phyloP scores from a whole-genome alignment of 179 eudicot genomes.

The Pouteria campechiana region DNA sequence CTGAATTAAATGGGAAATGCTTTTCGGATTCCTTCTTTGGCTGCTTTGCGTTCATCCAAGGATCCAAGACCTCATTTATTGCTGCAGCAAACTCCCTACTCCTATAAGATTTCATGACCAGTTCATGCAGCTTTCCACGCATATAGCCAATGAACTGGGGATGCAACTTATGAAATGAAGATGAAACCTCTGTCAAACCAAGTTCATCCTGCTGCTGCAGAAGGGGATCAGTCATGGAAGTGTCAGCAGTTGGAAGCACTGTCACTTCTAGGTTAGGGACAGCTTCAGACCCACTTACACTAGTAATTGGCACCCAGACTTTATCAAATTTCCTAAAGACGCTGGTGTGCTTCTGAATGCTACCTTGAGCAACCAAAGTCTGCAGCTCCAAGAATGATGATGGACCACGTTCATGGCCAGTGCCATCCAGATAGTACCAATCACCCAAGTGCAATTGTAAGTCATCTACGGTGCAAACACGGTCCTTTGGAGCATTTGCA shows the following conservation, averaged over 20 bases:
- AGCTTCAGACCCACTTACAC: slow-evolving; percentile 22
- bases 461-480: slow-evolving; percentile 53
- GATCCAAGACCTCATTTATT: slow-evolving; percentile 87
- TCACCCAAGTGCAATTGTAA: slow-evolving; percentile 77
- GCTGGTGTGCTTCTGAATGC: slow-evolving; percentile 53
- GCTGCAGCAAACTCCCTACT: slow-evolving; percentile 97
- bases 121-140: slow-evolving; percentile 89
- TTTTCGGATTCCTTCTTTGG: slow-evolving; percentile 87
- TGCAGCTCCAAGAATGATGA: slow-evolving; percentile 48
- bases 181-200: slow-evolving; percentile 13
- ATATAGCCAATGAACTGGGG: slow-evolving; percentile 94
- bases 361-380: slow-evolving; percentile 51
- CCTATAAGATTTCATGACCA: slow-evolving; percentile 87
- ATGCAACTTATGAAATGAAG: slow-evolving; percentile 54
- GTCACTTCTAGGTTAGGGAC: slow-evolving; percentile 16
- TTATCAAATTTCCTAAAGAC: slow-evolving; percentile 72
- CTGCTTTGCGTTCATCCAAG: slow-evolving; percentile 82
- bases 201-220: slow-evolving; percentile 8
- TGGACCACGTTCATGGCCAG: slow-evolving; percentile 92
- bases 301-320: slow-evolving; percentile 76
- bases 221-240: slow-evolving; percentile 15
- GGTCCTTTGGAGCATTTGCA: slow-evolving; percentile 51
- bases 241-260: slow-evolving; percentile 15
- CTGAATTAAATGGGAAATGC: slow-evolving; percentile 25
- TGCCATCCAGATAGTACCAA: slow-evolving; percentile 92